Base-by-base conservation (phyloP, 2,329 filamentous ascomycete genomes). In the Tolypocladium tundrense region DNA sequence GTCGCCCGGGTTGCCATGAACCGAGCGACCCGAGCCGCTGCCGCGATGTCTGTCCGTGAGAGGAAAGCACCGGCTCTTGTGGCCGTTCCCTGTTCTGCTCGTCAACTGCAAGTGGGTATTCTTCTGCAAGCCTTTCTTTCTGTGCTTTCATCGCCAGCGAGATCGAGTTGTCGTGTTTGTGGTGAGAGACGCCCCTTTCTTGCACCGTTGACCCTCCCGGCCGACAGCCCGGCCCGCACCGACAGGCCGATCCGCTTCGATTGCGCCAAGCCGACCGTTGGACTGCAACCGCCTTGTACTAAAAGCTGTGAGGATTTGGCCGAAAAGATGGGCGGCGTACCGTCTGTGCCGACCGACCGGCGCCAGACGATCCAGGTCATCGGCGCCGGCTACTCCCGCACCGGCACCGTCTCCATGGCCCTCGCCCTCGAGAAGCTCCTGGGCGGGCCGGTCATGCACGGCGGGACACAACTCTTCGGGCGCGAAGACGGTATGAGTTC, bases 371-470 rank as follows among this genome's bases (percentile, higher is more conserved):
- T 78, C 56, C 67, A 75, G 61, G 75, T 77, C 57, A 77, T 77
- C 58, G 72, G 71, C 27, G 74, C 73, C 7, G 72, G 73, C 51
- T 73, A 72, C 60, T 69, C 77, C 16, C 72, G 79, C 42, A 63
- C 61, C 19, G 61, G 61, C 10, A 62, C 61, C 45, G 48, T 78
- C 11, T 79, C 79, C 31, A 77, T 80, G 69, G 74, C 74, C 40
- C 62, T 73, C 43, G 79, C 79, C 1, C 67, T 81, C 10, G 72
- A 70, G 59, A 76, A 73, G 58, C 70, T 81, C 4, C 73, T 80
- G 7, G 65, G 76, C 42, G 78, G 75, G 0, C 79, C 79, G 3
- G 72, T 77, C 50, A 74, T 78, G 63, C 79, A 82, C 60, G 75
- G 77, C 54, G 79, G 79, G 31, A 79, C 69, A 1, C 69, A 72